Base-by-base conservation (phyloP, 2,329 filamentous ascomycete species). In the Hypoxylon sp. region DNA sequence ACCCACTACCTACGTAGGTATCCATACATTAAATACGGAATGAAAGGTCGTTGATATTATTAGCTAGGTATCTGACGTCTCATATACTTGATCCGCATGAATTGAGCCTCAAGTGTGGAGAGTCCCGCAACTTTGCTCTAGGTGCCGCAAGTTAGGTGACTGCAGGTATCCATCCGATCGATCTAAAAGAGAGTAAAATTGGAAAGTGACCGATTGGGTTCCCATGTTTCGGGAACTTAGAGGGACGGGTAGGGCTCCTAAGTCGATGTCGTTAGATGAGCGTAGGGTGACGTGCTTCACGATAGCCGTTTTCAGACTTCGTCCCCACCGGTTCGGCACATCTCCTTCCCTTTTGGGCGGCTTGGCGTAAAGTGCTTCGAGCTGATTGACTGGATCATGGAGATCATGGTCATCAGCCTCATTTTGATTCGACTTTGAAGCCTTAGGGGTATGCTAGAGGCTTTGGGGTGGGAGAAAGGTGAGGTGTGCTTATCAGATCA, bases 211-310 rank as follows among this genome's bases (percentile, higher is more conserved):
- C 54, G 64, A 67, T 64, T 61, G 52, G 65, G 16, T 27, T 8
- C 14, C 21, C 25, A 11, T 37, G 5, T 12, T 6, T 55, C 2
- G 25, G 48, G 34, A 51, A 41, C 12, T 19, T 45, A 32, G 43
- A 14, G 32, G 19, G 37, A 6, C 30, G 32, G 19, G 29, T 64
- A 58, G 19, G 55, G 59, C 30, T 51, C 41, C 25, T 30, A 27
- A 23, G 43, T 41, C 30, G 41, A 66, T 67, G 67, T 64, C 63
- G 63, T 61, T 45, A 67, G 21, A 62, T 34, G 25, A 32, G 57
- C 21, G 5, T 39, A n/a, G 25, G 67, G 51, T 69, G 67, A 69
- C 67, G 67, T 69, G 67, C 63, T 69, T 63, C 34, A 23, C 48
- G 54, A 21, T 41, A 45, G 34, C 34, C 21, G 46, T 59, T 63